Base-by-base conservation (phyloP, 129 eudicot species). In the Sambucus nigra region DNA sequence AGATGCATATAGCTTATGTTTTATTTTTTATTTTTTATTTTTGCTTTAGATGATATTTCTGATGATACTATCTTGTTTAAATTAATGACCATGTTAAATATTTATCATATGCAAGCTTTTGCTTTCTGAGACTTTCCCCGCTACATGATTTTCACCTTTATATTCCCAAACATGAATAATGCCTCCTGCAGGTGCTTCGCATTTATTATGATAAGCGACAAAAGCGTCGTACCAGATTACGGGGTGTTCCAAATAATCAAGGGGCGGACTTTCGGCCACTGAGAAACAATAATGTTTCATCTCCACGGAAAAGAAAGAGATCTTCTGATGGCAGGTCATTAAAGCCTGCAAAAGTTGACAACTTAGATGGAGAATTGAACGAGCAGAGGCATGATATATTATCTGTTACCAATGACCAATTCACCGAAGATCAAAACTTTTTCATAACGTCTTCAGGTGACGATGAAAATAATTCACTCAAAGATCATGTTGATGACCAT, bases 241-340 rank as follows among this genome's bases (percentile, higher is more conserved):
- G 13, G 52, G 69, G 70, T 56, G 69, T 67, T 76, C 40, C 52
- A 47, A 55, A 55, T 61, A 46, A 70, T 20, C 65, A 75, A 27
- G 57, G 40, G 14, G 49, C 33, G 44, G 70, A 50, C 10, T 54
- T 32, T 25, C 67, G 32, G 59, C 53, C 64, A 29, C 49, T 12
- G 23, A 73, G 71, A 41, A 57, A 54, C 21, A 52, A 31, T 33
- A 26, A 23, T 61, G 51, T 6, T 57, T 49, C 41, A 20, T 47
- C 64, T 19, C 35, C 77, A 31, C 51, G 74, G 7, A 88, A 89
- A 69, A 76, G 94, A 53, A 81, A 78, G 49, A 55, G 66, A 47
- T 59, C 61, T 60, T 53, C 60, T 0, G 74, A 63, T 25, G 56
- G 68, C 41, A 68, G 61, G 25, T 35, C 53, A 7, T 55, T 59